These are phyloP conservation scores for Stygiomarasmius scandens DNA, from an alignment of 1,284 basidiomycete genomes.

Conservation along the genomic window DNA sequence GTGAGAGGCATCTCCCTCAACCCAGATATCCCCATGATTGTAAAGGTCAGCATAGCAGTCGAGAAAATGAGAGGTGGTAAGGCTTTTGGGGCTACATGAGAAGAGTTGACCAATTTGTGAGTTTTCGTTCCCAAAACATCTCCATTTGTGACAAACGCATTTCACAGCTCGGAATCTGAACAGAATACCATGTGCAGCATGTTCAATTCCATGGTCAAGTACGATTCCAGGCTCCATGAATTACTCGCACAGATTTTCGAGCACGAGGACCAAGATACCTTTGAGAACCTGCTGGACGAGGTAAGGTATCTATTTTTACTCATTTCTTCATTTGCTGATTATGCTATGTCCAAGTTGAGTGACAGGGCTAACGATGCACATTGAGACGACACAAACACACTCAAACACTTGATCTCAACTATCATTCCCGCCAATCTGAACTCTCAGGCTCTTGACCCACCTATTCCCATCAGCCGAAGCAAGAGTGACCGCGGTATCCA, in stretches of 20 bases:
- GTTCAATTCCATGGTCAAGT: background rate
- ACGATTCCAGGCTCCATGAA: background rate
- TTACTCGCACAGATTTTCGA: background rate
- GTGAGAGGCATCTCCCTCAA: background rate
- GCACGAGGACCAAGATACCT: background rate
- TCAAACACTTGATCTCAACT: background rate
- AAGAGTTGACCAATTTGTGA: background rate
- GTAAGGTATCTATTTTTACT: background rate
- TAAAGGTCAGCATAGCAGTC: background rate
- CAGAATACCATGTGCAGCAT: background rate
- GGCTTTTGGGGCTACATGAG: background rate
- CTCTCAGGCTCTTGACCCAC: background rate
- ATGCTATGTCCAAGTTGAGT: background rate
- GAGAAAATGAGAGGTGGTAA: background rate
- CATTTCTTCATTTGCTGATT: background rate
- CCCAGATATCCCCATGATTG: background rate
- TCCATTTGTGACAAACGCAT: background rate
- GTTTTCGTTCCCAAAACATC: background rate
- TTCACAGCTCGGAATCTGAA: background rate
- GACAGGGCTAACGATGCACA: background rate
- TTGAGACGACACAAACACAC: background rate
- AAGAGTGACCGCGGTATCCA: background rate
- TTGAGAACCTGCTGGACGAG: background rate
- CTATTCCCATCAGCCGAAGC: background rate
- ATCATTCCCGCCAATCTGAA: background rate